phyloP scores from a whole-genome alignment of 140 eudicot genomes.

The Anethum foeniculum region DNA sequence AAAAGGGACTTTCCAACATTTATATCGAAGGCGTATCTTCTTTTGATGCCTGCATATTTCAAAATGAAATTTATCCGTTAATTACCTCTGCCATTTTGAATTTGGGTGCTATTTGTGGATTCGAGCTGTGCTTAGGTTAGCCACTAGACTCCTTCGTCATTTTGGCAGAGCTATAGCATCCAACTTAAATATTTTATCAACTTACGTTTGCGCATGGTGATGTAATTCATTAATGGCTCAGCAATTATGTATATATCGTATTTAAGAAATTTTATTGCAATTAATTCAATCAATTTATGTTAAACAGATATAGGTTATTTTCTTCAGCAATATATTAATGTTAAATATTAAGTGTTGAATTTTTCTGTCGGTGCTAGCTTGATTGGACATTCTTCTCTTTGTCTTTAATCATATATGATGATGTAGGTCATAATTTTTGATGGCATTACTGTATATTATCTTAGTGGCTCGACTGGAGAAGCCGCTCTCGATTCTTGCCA shows the following conservation, averaged over 20 bases:
- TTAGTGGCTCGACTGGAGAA: neutral
- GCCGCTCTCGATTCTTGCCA: neutral
- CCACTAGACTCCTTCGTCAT: neutral
- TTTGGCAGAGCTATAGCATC: neutral
- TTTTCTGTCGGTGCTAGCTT: neutral
- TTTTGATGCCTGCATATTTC: neutral
- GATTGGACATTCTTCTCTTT: neutral
- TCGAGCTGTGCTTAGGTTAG: neutral
- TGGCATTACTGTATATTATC: neutral
- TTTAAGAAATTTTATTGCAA: neutral
- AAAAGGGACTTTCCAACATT: neutral
- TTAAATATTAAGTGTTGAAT: neutral
- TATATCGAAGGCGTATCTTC: neutral
- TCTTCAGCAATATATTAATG: neutral
- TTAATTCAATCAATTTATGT: neutral
- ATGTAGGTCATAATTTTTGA: neutral
- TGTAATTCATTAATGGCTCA: neutral
- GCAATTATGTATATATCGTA: neutral
- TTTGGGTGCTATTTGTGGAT: neutral
- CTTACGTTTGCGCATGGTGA: neutral
- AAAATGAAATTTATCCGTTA: neutral
- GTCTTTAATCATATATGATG: neutral
- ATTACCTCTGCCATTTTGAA: neutral
- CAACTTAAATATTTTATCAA: neutral
- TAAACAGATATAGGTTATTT: neutral